These are phyloP conservation scores for Schwanniomyces pseudopolymorphus DNA, from an alignment of 805 yeast genomes.

Conservation along the genomic window DNA sequence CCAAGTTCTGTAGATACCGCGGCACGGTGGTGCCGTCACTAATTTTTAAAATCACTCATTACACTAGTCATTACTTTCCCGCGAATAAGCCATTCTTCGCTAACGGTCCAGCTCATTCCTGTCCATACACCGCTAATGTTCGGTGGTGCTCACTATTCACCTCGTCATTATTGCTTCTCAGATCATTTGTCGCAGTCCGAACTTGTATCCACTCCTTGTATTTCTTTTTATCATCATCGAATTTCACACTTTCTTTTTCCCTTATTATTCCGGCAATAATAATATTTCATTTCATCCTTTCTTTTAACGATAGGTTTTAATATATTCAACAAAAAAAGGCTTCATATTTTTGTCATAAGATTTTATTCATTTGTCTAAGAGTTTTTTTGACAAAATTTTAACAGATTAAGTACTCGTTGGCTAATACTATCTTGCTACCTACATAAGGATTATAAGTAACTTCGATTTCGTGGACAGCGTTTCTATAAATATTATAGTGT, in stretches of 20 bases:
- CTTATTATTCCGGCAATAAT: constrained; percentile 1
- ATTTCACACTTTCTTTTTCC: constrained; percentile 2
- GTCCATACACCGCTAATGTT: neutral
- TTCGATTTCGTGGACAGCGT: neutral
- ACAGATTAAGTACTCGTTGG: neutral
- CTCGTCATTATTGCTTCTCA: neutral
- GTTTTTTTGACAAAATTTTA: neutral
- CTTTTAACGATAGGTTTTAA: neutral
- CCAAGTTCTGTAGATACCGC: neutral
- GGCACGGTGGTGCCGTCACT: neutral
- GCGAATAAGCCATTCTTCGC: neutral
- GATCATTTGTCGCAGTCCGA: neutral
- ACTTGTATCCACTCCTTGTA: neutral
- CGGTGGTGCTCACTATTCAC: neutral
- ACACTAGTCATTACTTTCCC: neutral
- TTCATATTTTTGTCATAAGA: neutral
- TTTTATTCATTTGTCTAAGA: neutral
- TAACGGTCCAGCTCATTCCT: too few relatives aligned
- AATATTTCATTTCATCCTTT: constrained; percentile 2
- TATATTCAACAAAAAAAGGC: neutral
- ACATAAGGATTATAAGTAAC: neutral
- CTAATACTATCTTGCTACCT: neutral
- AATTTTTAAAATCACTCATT: neutral
- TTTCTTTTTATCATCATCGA: neutral
- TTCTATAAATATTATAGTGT: neutral